Base-by-base conservation (phyloP, 495 filamentous ascomycete species). In the Trichoderma parareesei region DNA sequence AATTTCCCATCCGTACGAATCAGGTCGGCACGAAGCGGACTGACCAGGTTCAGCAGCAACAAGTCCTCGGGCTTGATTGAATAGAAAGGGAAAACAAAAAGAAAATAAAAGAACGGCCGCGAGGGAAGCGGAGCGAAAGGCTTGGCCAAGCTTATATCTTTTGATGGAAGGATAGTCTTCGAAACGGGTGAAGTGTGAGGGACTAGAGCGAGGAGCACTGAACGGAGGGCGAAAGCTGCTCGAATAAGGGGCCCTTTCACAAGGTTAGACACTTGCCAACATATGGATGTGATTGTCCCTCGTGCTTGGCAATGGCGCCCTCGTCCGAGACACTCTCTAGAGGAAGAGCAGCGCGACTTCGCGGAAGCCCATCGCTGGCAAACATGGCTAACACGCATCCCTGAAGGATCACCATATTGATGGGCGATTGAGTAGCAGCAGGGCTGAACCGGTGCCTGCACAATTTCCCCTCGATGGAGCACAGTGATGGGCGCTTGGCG, bases 1-100 rank as follows among this genome's bases (percentile, higher is more conserved):
- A 57, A 57, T 57, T 57, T 57, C 53, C 53, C 53, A 16, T 57
- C 7, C 53, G 27, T 57, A 57, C 53, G 53, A 57, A 57, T 57
- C 53, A 57, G 53, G 27, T 37, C 53, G 53, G 53, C 53, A 57
- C 20, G 53, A 57, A 57, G 33, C 53, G 53, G 53, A 37, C 53
- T 5, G 11, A 35, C 53, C 20, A 57, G 53, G 33, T 35, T 57
- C 46, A 20, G 20, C 53, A 14, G 16, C 11, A 18, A 48, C 11
- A 14, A 5, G 44, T 11, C 11, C 40, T 41, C 40, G 11, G 40
- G 40, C 40, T 41, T 41, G 40, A 27, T 27, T 41, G 1, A 41
- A 41, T 41, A 11, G 40, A 27, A 27, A 27, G 27, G 27, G 27
- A 27, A 27, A 27, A 27, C 27, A 27, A 27, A 27, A 27, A 27